phyloP scores from a whole-genome alignment of 2,329 filamentous ascomycete species.

The Ceratocystis diversiconidia region DNA sequence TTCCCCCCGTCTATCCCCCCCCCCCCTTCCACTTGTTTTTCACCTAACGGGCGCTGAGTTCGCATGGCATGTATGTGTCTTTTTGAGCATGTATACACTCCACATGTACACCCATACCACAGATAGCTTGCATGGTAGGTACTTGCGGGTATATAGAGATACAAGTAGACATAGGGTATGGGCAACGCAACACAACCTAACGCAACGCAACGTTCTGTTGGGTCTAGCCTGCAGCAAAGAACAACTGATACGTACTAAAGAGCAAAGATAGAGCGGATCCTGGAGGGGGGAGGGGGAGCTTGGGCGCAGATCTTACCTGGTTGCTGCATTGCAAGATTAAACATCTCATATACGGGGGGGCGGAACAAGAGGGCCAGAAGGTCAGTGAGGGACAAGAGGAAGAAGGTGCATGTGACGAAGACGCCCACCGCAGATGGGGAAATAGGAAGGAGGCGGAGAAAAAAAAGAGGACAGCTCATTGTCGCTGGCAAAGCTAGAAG shows the following conservation, averaged over 20 bases:
- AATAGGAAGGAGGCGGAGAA: no score
- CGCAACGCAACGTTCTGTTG: not conserved
- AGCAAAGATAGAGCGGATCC: not conserved
- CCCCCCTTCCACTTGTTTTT: not conserved
- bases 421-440: not conserved
- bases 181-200: not conserved
- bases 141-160: no score
- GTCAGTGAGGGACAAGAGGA: not conserved
- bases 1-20: not conserved
- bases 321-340: conserved; percentile 3
- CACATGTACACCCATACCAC: no score
- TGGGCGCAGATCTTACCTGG: not conserved
- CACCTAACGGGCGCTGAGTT: not conserved
- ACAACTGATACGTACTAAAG: not conserved
- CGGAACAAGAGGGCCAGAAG: not conserved
- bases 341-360: not conserved
- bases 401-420: not conserved
- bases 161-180: not conserved
- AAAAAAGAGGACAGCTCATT: no score
- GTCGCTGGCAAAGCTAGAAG: no score
- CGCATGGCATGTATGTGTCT: not conserved
- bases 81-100: not conserved
- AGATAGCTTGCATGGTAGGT: no score
- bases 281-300: not conserved
- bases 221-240: not conserved